A percentile compares a stretch with the other conserved stretches of the same genome.
Evolutionary conservation across 352 stramenopile genomes (phyloP).

Genomic region (Pythium phragmitis): DNA sequence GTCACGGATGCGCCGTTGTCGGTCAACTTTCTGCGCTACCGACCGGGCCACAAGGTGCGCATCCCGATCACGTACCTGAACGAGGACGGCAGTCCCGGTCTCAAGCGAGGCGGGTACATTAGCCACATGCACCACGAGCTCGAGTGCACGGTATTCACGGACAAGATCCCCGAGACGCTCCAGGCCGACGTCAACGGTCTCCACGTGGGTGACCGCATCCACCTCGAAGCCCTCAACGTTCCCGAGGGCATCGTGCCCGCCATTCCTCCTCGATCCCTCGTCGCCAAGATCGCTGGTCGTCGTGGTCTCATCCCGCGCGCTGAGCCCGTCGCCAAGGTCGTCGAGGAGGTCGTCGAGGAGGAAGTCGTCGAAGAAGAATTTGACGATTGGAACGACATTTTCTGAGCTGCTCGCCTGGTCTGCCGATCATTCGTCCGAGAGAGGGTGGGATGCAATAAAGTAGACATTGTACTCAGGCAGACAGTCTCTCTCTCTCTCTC

Average conservation of each 20-base stretch:
- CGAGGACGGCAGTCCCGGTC: constrained; percentile 90
- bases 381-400: constrained; percentile 88
- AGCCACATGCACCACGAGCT: constrained; percentile 88
- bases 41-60: constrained; percentile 85
- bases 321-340: constrained; percentile 59
- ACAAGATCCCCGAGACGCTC: constrained; percentile 72
- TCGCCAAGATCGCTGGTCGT: constrained; percentile 86
- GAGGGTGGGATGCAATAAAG: constrained; percentile 20
- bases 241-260: constrained; percentile 72
- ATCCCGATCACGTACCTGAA: constrained; percentile 94
- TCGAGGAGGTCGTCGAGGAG: constrained; percentile 66
- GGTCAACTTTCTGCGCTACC: constrained; percentile 94
- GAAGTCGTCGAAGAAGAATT: constrained; percentile 79
- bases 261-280: constrained; percentile 58
- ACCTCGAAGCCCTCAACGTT: constrained; percentile 73
- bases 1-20: constrained; percentile 76
- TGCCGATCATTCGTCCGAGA: background rate
- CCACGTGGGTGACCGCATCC: constrained; percentile 83
- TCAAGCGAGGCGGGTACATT: constrained; percentile 95
- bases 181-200: constrained; percentile 86
- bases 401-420: constrained; percentile 40
- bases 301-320: constrained; percentile 78
- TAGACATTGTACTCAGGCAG: constrained; percentile 21
- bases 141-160: constrained; percentile 75
- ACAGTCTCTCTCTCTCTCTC: background rate